Evolutionary conservation across 345 rosid species (phyloP).

Genomic region (Arabis alpina): DNA sequence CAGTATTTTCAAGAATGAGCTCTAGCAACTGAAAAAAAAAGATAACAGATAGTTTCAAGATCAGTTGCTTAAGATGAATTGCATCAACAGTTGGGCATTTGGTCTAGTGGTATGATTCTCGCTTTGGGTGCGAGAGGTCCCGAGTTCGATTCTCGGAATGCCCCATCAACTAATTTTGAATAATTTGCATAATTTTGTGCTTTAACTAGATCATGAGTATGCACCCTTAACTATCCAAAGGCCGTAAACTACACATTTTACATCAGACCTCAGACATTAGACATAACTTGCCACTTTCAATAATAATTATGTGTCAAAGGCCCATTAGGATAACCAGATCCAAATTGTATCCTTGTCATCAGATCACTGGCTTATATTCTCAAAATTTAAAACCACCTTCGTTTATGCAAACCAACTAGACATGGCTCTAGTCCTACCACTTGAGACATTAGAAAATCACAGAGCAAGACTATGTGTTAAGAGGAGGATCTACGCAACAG

Average conservation of each 20-base stretch:
- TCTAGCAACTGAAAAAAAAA: not conserved
- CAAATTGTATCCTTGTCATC: constrained; percentile 2
- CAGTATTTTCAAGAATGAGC: not conserved
- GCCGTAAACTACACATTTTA: constrained; percentile 5
- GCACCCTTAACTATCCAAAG: not conserved
- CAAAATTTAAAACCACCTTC: not conserved
- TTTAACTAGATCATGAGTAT: not conserved
- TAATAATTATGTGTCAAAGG: constrained; percentile 4
- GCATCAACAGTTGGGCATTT: constrained; percentile 55
- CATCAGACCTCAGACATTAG: constrained; percentile 10
- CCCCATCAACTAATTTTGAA: constrained; percentile 45
- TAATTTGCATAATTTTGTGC: not conserved
- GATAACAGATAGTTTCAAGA: not conserved
- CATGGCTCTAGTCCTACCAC: constrained; percentile 3
- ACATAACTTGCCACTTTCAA: not conserved
- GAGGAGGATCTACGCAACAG: constrained; percentile 17
- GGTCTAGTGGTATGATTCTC: constrained; percentile 95
- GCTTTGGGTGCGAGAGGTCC: constrained; percentile 96
- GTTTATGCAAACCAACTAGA: constrained; percentile 11
- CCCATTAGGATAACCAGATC: constrained; percentile 2
- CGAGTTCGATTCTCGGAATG: constrained; percentile 78
- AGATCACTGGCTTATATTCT: constrained; percentile 8
- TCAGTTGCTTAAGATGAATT: constrained; percentile 13
- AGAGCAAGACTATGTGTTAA: not conserved
- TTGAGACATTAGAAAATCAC: not conserved